Conservation (phyloP, 176 grass and related monocot species). For the Eleusine coracana region DNA sequence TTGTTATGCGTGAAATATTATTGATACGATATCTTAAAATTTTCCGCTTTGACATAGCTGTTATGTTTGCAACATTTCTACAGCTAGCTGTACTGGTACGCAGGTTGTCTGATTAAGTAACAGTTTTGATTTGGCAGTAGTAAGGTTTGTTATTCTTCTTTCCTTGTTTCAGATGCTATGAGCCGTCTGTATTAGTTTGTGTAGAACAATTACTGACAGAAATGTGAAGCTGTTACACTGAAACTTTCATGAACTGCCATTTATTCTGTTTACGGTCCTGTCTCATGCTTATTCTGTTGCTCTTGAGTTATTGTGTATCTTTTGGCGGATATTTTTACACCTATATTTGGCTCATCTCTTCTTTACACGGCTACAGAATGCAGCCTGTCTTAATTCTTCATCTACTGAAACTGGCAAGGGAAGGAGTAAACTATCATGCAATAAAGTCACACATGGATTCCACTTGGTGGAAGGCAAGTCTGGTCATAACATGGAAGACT, state of each 20-base stretch:
- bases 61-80: constrained; percentile 7
- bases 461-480: constrained; percentile 97
- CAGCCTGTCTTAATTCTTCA: constrained; percentile 72
- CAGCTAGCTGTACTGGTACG: constrained; percentile 4
- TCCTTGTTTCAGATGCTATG: background rate
- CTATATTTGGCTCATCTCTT: constrained; percentile 30
- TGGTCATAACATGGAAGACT: constrained; percentile 99
- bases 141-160: background rate
- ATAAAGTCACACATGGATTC: constrained; percentile 89
- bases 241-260: background rate
- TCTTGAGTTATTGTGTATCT: background rate
- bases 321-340: constrained; percentile 1
- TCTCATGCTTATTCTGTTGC: constrained; percentile 1
- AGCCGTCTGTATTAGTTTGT: background rate
- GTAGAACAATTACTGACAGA: background rate
- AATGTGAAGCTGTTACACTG: constrained; percentile 10
- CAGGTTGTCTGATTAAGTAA: background rate
- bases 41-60: background rate
- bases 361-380: constrained; percentile 55
- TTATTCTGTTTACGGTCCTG: background rate
- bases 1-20: background rate
- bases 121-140: background rate
- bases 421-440: constrained; percentile 85
- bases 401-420: constrained; percentile 85
- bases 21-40: background rate